Percentiles rank a stretch among this genome's conserved stretches.
Conservation (phyloP, 805 yeast genomes). For the Kluyveromyces nonfermentans region DNA sequence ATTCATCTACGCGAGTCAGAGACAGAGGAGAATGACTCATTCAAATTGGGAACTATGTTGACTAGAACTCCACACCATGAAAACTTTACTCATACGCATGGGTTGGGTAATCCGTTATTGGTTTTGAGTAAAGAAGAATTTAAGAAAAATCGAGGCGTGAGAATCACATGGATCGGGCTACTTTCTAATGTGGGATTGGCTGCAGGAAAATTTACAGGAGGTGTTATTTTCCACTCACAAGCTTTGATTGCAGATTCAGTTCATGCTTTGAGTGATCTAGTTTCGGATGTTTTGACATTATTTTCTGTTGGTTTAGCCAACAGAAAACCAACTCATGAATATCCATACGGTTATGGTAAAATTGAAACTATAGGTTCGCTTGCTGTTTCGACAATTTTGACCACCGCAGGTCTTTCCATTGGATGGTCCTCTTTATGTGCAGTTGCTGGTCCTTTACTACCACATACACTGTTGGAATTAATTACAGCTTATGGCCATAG, state of each 20-base stretch:
- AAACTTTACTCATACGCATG: slow-evolving; percentile 30
- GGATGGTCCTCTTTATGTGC: slow-evolving; percentile 77
- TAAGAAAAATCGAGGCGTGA: slow-evolving; percentile 69
- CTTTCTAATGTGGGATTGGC: slow-evolving; percentile 82
- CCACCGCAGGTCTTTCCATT: slow-evolving; percentile 83
- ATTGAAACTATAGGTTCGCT: slow-evolving; percentile 88
- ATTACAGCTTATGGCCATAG: slow-evolving; percentile 37
- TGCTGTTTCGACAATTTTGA: slow-evolving; percentile 72
- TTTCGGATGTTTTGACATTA: slow-evolving; percentile 82
- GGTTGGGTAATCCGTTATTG: slow-evolving; percentile 26
- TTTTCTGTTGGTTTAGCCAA: slow-evolving; percentile 76
- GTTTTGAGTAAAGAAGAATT: slow-evolving; percentile 36
- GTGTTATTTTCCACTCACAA: slow-evolving; percentile 87
- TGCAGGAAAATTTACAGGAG: slow-evolving; percentile 77
- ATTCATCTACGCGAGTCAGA: slow-evolving; percentile 36
- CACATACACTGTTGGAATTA: slow-evolving; percentile 49
- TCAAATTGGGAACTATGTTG: slow-evolving; percentile 28
- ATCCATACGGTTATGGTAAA: slow-evolving; percentile 88
- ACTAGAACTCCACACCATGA: slow-evolving; percentile 10
- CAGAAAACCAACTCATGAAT: slow-evolving; percentile 46
- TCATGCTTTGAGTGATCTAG: slow-evolving; percentile 83
- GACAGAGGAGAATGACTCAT: slow-evolving; percentile 33
- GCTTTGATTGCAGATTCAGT: slow-evolving; percentile 91
- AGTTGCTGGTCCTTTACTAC: slow-evolving; percentile 57
- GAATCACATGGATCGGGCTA: slow-evolving; percentile 89